These are phyloP conservation scores for Chrysosporium keratinophilum DNA, from an alignment of 2,329 filamentous ascomycete genomes.

Conservation along the genomic window DNA sequence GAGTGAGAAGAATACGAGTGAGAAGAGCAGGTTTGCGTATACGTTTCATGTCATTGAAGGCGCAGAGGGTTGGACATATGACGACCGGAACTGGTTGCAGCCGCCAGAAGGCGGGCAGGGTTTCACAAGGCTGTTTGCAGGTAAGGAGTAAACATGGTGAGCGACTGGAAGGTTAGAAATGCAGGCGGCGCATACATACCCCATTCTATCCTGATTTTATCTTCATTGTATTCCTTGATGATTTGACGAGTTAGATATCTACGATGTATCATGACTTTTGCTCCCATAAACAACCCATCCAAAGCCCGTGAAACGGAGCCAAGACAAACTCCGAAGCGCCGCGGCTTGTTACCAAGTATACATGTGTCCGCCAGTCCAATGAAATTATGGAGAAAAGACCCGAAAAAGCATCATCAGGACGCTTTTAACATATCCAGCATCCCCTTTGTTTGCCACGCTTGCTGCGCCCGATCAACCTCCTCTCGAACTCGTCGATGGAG, in stretches of 20 bases:
- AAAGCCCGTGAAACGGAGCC: constrained; percentile 14
- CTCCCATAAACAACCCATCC: neutral
- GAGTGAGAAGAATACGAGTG: constrained; percentile 82
- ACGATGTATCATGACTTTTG: neutral
- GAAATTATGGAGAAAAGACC: neutral
- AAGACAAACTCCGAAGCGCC: neutral
- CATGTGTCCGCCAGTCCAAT: neutral
- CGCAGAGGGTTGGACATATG: constrained; percentile 56
- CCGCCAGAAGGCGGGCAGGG: constrained; percentile 64
- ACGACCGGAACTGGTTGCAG: constrained; percentile 86
- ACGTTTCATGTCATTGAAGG: constrained; percentile 96
- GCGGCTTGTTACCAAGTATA: neutral
- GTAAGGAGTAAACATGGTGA: neutral
- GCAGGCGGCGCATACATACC: neutral
- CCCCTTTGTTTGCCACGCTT: constrained; percentile 69
- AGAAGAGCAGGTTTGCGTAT: constrained; percentile 85
- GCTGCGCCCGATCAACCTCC: constrained; percentile 73
- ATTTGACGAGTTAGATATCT: neutral
- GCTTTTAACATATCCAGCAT: constrained; percentile 68
- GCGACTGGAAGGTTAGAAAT: neutral
- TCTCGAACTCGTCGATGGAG: constrained; percentile 61
- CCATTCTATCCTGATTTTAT: neutral
- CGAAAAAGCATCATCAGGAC: neutral
- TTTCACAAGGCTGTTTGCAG: constrained; percentile 57
- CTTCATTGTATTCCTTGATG: too few relatives aligned